Percentiles rank a stretch among this genome's conserved stretches.
Conservation (phyloP, 768 basidiomycete species). For the Serendipita sp. region DNA sequence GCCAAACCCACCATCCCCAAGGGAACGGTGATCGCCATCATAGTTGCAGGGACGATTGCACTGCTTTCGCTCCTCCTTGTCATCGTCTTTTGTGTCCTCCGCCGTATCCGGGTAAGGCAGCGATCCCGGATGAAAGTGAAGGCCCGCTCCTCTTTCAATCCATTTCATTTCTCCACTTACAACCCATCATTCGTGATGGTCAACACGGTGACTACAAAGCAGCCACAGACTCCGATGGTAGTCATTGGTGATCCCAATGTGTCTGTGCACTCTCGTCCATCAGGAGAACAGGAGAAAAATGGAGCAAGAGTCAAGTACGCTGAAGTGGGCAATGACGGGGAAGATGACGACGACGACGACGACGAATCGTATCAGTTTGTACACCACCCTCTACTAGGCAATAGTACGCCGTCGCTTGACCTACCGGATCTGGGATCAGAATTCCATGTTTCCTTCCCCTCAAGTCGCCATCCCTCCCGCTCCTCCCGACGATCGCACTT, state of each 20-base stretch:
- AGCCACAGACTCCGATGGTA: background rate
- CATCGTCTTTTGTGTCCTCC: background rate
- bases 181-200: background rate
- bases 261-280: background rate
- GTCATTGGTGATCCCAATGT: background rate
- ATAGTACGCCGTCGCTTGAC: background rate
- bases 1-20: background rate
- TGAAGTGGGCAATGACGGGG: background rate
- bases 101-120: background rate
- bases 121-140: background rate
- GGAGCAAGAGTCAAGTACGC: background rate
- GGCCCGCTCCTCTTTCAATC: background rate
- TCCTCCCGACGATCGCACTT: background rate
- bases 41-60: background rate
- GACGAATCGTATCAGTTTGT: background rate
- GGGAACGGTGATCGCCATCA: conserved; percentile 9
- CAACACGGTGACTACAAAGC: background rate
- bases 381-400: background rate
- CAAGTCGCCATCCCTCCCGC: background rate
- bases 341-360: background rate
- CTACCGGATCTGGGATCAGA: background rate
- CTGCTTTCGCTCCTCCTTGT: background rate
- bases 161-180: background rate
- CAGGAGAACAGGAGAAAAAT: background rate
- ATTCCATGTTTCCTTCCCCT: background rate